Evolutionary conservation across 2,329 filamentous ascomycete genomes (phyloP).

Genomic region (Ceratocystis lukuohia): DNA sequence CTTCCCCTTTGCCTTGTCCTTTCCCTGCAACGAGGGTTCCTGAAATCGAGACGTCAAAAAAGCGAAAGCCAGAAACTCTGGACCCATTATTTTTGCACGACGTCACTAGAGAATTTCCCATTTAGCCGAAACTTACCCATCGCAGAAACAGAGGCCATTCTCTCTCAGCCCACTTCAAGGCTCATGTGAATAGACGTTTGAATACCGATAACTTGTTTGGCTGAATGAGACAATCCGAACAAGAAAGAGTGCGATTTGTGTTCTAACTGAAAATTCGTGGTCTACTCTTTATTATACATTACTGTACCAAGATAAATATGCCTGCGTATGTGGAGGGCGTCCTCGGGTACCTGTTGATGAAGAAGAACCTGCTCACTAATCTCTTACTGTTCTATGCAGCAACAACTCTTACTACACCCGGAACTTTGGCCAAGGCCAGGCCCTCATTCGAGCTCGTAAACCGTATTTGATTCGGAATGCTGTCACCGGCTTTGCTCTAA

Average conservation of each 20-base stretch:
- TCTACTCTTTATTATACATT: not conserved
- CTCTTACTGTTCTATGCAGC: not conserved
- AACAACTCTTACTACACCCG: conserved; percentile 64
- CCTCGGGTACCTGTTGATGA: not conserved
- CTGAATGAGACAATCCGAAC: not conserved
- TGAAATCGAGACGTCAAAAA: conserved; percentile 5
- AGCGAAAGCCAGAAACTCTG: not conserved
- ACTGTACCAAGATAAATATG: not conserved
- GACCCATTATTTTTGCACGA: conserved; percentile 11
- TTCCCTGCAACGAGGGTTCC: not conserved
- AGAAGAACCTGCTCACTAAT: too few relatives aligned
- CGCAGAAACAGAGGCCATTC: not conserved
- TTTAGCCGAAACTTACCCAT: conserved; percentile 10
- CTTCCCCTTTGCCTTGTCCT: not conserved
- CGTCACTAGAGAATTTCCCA: conserved; percentile 1
- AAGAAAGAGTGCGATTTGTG: not conserved
- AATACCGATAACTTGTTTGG: too few relatives aligned
- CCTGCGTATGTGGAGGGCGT: conserved; percentile 15
- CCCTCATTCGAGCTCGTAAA: conserved; percentile 79
- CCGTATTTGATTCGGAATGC: conserved; percentile 88
- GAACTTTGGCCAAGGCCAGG: conserved; percentile 69
- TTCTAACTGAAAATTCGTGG: not conserved
- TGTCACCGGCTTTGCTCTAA: conserved; percentile 61
- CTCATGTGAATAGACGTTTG: too few relatives aligned
- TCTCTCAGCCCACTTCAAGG: not conserved